Base-by-base conservation (phyloP, 495 filamentous ascomycete species). In the Penicillium silybi region DNA sequence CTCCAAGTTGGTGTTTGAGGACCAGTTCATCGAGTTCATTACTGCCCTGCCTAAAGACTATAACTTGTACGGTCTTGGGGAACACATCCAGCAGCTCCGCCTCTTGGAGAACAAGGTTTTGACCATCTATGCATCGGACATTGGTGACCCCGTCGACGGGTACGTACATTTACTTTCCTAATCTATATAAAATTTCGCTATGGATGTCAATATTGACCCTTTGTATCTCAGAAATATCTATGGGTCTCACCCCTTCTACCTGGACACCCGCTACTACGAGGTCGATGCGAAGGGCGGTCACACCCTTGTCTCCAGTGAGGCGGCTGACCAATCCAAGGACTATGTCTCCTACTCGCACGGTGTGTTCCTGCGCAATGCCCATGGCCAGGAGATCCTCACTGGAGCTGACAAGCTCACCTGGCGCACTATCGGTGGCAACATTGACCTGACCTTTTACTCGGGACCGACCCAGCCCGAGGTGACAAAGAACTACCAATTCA, bases 351-450 rank as follows among this genome's bases (percentile, higher is more conserved):
- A 71, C 44, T 82, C 80, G 0, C 83, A 86, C 46, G 83, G 83
- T 44, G 79, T 85, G 0, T 86, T 82, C 59, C 62, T 77, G 3
- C 71, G 83, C 39, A 86, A 85, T 62, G 75, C 83, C 9, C 89
- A 95, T 61, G 85, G 83, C 7, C 87, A 90, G 54, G 89, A 95
- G 57, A 76, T 90, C 1, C 67, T 91, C 16, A 67, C 90, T 50
- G 71, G 74, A 25, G 74, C 84, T 1, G 64, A 81, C 4, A 84
- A 82, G 44, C 77, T 95, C 56, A 90, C 85, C 4, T 95, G 89
- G 89, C 81, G 89, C 37, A 76, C 83, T 1, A 61, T 86, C 3
- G 83, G 83, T 48, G 83, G 83, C 16, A 80, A 71, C 57, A 76
- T 86, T 41, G 82, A 85, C 52, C 61, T 85, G 49, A 84, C 82